Evolutionary conservation across 805 yeast genomes (phyloP).

Genomic region (Metahyphopichia silvanorum): DNA sequence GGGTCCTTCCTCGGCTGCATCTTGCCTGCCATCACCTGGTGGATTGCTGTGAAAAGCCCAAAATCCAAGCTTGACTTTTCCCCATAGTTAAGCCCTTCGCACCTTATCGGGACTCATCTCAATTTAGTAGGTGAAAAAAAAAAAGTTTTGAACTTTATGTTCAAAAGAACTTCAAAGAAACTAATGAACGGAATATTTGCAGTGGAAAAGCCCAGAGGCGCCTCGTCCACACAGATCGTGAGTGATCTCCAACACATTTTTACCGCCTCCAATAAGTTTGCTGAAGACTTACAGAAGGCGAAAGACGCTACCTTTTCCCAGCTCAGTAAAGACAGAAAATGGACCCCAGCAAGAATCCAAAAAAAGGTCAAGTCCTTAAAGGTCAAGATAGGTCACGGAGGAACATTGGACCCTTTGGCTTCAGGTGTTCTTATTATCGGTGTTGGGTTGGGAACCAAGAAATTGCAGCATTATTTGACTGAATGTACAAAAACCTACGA

Average conservation of each 20-base stretch:
- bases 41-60: too few relatives aligned
- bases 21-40: background rate
- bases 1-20: background rate
- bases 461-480: slow-evolving; percentile 64
- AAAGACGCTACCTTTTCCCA: slow-evolving; percentile 43
- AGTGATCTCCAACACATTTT: slow-evolving; percentile 62
- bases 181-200: slow-evolving; percentile 92
- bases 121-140: too few relatives aligned
- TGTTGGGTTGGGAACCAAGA: slow-evolving; percentile 88
- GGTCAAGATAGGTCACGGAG: slow-evolving; percentile 97
- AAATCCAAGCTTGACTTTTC: too few relatives aligned
- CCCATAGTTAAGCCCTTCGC: background rate
- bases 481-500: slow-evolving; percentile 78
- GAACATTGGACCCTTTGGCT: slow-evolving; percentile 93
- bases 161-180: background rate
- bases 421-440: slow-evolving; percentile 93
- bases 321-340: slow-evolving; percentile 33
- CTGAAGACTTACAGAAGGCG: slow-evolving; percentile 48
- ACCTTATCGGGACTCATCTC: background rate
- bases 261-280: slow-evolving; percentile 56
- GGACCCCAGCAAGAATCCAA: slow-evolving; percentile 47
- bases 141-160: too few relatives aligned
- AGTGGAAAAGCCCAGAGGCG: slow-evolving; percentile 82
- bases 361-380: slow-evolving; percentile 51
- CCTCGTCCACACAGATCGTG: slow-evolving; percentile 74